Base-by-base conservation (phyloP, 2,329 filamentous ascomycete species). In the Diaporthe australafricana region DNA sequence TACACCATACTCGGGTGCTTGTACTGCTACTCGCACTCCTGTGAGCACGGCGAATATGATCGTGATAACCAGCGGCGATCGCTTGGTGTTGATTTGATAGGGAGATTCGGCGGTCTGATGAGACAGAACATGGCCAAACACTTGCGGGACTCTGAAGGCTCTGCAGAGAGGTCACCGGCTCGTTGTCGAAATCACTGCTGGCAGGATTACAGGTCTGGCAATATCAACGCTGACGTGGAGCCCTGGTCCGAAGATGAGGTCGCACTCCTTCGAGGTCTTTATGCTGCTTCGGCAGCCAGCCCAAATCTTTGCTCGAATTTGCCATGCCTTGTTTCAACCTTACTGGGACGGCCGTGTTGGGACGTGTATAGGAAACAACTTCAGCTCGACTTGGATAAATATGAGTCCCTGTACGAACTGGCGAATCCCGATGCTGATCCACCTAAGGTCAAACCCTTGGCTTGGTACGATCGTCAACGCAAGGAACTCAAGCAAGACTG, bases 11-110 rank as follows among this genome's bases (percentile, higher is more conserved):
- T 90, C 20, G 87, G 87, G 16, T 91, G 89, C 75, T 79, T 89
- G n/a, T 86, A 90, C 66, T 91, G 89, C 79, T 88, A 85, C 76
- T 87, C 87, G 65, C 86, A 90, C 77, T 89, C 88, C 16, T 91
- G 89, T 72, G 89, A 90, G 76, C 89, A 91, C 74, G 89, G 88
- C 56, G 88, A 90, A 68, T 90, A 89, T 66, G 86, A 88, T 69
- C 78, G 80, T 8, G 85, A 87, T 65, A 87, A 88, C 72, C 87
- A 89, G 75, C 84, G 86, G 42, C 87, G 84, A 60, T 81, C 85
- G 3, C 87, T 90, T 75, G 88, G 87, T 3, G 81, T 89, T n/a
- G 84, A 86, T 47, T 77, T 79, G 67, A 78, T 81, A n/a, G 81
- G 79, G 16, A 81, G 82, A 17, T 73, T 84, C 17, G 78, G 78